phyloP scores from a whole-genome alignment of 345 rosid species.

The Sisymbrium altissimum region DNA sequence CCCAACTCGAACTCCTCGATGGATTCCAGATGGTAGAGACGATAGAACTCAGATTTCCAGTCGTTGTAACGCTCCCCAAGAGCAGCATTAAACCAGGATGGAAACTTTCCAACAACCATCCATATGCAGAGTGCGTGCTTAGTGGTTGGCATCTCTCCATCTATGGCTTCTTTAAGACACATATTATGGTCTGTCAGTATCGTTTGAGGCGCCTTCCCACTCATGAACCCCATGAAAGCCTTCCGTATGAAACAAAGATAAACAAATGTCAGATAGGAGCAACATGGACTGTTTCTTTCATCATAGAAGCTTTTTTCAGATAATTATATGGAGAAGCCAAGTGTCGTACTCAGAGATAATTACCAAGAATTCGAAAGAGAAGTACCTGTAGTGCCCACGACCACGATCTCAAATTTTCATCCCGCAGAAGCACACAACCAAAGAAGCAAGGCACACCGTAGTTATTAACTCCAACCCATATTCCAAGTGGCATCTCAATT shows the following conservation, averaged over 20 bases:
- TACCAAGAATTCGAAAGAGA: neutral
- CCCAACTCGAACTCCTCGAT: constrained; percentile 83
- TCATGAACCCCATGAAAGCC: constrained; percentile 83
- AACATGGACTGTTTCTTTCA: neutral
- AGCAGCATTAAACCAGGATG: constrained; percentile 94
- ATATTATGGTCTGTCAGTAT: constrained; percentile 86
- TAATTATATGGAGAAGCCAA: neutral
- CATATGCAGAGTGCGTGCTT: constrained; percentile 96
- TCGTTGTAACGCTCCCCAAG: constrained; percentile 88
- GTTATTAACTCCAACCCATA: constrained; percentile 93
- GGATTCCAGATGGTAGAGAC: constrained; percentile 78
- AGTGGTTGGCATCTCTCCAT: constrained; percentile 73
- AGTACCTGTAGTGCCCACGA: constrained; percentile 96
- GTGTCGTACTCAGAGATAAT: neutral
- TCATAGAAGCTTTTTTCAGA: neutral
- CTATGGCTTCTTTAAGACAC: constrained; percentile 94
- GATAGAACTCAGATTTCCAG: constrained; percentile 90
- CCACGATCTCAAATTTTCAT: constrained; percentile 71
- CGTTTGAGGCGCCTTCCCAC: constrained; percentile 88
- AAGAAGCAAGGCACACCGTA: constrained; percentile 99
- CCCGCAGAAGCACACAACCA: constrained; percentile 81
- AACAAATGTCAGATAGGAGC: constrained; percentile 5
- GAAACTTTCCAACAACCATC: constrained; percentile 93
- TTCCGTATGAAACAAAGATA: constrained; percentile 35
- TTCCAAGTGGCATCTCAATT: constrained; percentile 96